Base-by-base conservation (phyloP, 352 stramenopile genomes). In the Phytophthora idaei region DNA sequence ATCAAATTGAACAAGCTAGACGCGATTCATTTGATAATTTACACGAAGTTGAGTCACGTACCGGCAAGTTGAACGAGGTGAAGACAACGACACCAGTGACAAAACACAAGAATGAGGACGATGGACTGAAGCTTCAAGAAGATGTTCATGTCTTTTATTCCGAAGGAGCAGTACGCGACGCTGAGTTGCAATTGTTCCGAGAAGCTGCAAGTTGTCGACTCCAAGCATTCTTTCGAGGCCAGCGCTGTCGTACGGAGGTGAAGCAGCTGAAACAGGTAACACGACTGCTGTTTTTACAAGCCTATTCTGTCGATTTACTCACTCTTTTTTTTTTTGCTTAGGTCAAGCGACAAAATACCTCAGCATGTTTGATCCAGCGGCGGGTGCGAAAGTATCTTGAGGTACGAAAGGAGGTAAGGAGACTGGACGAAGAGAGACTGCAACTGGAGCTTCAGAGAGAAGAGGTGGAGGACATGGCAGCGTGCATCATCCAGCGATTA, bases 381-480 rank as follows among this genome's bases (percentile, higher is more conserved):
- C 67, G 74, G 7, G 42, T 68, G 0, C 71, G 71, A 17, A 59
- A 44, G n/a, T 68, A 79, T 61, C 21, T 67, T 14, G 25, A 54
- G 28, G 5, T 17, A 25, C 21, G 61, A 42, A 41, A 46, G 10
- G 46, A 57, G 10, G 11, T 46, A 34, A 25, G 48, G 12, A 58
- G 55, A 6, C 31, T 46, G n/a, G 52, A 64, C 25, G 71, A 76
- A 12, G 25, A 65, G 5, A 57, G 42, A 46, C 10, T 60, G 15
- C 47, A 67, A n/a, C 36, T 76, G 2, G 50, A 63, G 15, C 41
- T 69, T 14, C 71, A 83, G 54, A 78, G 61, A 58, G 36, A 67
- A 54, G 76, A 84, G 15, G 67, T 81, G 12, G 76, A 81, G 28
- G 59, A 80, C 51, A 70, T 83, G 52, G 78, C 78, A 1, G 78